Base-by-base conservation (phyloP, 768 basidiomycete species). In the Neoboletus brunneissimus region DNA sequence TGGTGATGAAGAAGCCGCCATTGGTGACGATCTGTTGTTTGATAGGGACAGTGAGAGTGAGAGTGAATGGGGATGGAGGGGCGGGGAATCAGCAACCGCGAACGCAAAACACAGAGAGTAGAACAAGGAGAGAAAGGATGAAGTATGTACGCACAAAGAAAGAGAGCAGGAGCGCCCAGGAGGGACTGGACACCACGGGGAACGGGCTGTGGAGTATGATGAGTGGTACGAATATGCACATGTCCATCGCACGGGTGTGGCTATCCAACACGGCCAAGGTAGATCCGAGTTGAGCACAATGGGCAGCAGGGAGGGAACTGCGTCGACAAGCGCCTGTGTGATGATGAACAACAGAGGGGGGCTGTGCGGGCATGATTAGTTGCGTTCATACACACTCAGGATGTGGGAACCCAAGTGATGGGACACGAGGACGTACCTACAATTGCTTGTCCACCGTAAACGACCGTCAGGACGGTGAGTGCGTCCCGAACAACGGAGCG, bases 361-460 rank as follows among this genome's bases (percentile, higher is more conserved):
- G 25, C 25, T 25, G 25, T 2, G 25, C 25, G 25, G 25, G 25
- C 2, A 25, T 3, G 5, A 25, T 25, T 2, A 5, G 25, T 3
- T 25, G 25, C 25, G 25, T 25, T 25, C 25, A 25, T 25, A 25
- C 3, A 25, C 5, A 25, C 5, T 25, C 5, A 25, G 3, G 25
- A 25, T 25, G 25, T 25, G 25, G 25, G 25, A 25, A 25, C 25
- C 5, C 3, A 25, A 25, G 5, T 25, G 25, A 75, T 35, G 88
- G 84, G 13, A 22, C n/a, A 15, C 22, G 22, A 29, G 48, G 45
- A 71, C 82, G 53, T 64, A 88, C 89, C 81, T 52, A 78, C 77
- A 47, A 89, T 73, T 2, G 83, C 83, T 70, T 91, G 88, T n/a
- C 90, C 90, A 10, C 89, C 89, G 64, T 84, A 91, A 1, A 91